Evolutionary conservation across 768 basidiomycete genomes (phyloP).

Genomic region (Termitomyces sp.): DNA sequence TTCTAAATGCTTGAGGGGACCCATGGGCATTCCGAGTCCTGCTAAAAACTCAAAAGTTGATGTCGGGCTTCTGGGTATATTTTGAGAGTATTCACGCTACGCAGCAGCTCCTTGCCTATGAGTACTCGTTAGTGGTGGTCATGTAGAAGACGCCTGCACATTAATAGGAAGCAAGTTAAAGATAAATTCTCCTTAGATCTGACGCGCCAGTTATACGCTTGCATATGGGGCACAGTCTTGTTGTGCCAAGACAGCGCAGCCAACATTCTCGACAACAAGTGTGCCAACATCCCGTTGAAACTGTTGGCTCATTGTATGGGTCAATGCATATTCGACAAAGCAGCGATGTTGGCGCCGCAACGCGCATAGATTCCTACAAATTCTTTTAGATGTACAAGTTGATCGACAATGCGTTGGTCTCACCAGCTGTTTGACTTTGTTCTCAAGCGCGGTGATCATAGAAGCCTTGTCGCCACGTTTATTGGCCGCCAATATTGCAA

Average conservation of each 20-base stretch:
- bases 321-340: conserved; percentile 79
- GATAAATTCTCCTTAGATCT: conserved; percentile 73
- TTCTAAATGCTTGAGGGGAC: too few relatives aligned
- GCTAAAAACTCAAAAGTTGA: too few relatives aligned
- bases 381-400: neutral
- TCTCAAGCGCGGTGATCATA: conserved; percentile 51
- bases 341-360: conserved; percentile 35
- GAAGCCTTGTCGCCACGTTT: conserved; percentile 40
- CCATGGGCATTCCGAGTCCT: too few relatives aligned
- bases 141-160: neutral
- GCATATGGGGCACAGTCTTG: conserved; percentile 82
- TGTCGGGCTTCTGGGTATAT: neutral
- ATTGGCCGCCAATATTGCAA: conserved; percentile 43
- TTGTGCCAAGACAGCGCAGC: conserved; percentile 78
- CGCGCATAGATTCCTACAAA: conserved; percentile 36
- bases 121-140: neutral
- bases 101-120: neutral
- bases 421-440: conserved; percentile 54
- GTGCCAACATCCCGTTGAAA: conserved; percentile 85
- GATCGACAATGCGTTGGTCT: conserved; percentile 11
- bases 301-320: conserved; percentile 69
- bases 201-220: conserved; percentile 75
- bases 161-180: conserved; percentile 28
- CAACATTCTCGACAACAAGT: conserved; percentile 80
- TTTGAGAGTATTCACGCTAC: too few relatives aligned